Conservation (phyloP, 495 filamentous ascomycete species). For the Penicillium roqueforti region DNA sequence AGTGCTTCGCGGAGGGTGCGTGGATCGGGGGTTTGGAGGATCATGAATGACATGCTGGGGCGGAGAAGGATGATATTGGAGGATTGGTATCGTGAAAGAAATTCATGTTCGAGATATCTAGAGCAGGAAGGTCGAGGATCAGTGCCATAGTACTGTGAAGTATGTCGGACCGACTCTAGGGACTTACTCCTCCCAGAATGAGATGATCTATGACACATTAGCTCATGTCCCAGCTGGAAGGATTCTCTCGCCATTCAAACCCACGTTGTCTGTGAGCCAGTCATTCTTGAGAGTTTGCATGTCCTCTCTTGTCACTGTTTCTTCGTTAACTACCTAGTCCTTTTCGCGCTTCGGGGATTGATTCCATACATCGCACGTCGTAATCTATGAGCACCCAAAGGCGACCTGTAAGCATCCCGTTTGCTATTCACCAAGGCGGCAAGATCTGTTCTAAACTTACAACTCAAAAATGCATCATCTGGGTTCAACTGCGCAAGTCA, state of each 20-base stretch:
- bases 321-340: constrained; percentile 11
- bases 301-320: constrained; percentile 74
- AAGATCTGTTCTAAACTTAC: constrained; percentile 37
- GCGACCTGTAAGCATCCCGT: constrained; percentile 12
- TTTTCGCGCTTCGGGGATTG: neutral
- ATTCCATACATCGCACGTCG: constrained; percentile 61
- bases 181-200: constrained; percentile 95
- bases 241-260: constrained; percentile 22
- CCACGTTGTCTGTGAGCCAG: constrained; percentile 98
- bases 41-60: constrained; percentile 89
- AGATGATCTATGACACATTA: constrained; percentile 54
- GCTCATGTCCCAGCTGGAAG: constrained; percentile 7
- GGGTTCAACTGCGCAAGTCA: constrained; percentile 51
- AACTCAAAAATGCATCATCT: constrained; percentile 70
- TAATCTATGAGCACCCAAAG: constrained; percentile 47
- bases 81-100: constrained; percentile 66
- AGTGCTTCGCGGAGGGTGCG: constrained; percentile 56
- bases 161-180: constrained; percentile 1
- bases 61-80: constrained; percentile 88
- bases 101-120: constrained; percentile 87
- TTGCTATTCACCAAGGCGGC: neutral
- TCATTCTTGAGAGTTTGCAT: constrained; percentile 82
- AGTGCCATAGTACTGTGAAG: constrained; percentile 3
- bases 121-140: constrained; percentile 6
- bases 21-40: constrained; percentile 77